These are phyloP conservation scores for Thelonectria blattea DNA, from an alignment of 2,329 filamentous ascomycete species.

Conservation along the genomic window DNA sequence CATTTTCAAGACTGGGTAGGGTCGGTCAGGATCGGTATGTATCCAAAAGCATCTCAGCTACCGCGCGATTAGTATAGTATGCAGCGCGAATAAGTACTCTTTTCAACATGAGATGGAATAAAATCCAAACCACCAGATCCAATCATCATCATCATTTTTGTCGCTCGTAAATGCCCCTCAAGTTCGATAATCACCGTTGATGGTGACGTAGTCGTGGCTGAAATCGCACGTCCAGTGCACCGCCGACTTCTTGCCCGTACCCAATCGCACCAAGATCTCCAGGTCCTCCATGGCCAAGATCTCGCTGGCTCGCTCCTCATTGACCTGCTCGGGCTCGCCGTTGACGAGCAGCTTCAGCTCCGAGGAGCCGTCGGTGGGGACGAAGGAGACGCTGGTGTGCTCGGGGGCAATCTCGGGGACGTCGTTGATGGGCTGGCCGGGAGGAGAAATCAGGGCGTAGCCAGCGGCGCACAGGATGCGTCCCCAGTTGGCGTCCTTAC, in stretches of 20 bases:
- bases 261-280: constrained; percentile 77
- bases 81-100: too few relatives aligned
- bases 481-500: constrained; percentile 98
- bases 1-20: too few relatives aligned
- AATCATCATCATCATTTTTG: constrained; percentile 16
- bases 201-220: constrained; percentile 78
- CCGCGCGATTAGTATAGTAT: too few relatives aligned
- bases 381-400: constrained; percentile 78
- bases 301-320: constrained; percentile 77
- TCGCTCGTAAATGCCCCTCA: constrained; percentile 40
- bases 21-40: too few relatives aligned
- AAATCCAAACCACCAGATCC: constrained; percentile 11
- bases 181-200: constrained; percentile 73
- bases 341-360: constrained; percentile 79
- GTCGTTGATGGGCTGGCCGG: constrained; percentile 61
- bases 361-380: constrained; percentile 76
- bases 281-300: constrained; percentile 80
- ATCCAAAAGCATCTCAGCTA: too few relatives aligned
- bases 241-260: constrained; percentile 71
- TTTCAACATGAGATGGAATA: neutral
- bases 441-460: constrained; percentile 71
- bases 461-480: constrained; percentile 94
- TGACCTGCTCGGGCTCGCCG: constrained; percentile 79
- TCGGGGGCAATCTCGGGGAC: constrained; percentile 70
- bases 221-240: constrained; percentile 89